Base-by-base conservation (phyloP, 306 rosid genomes). In the Gastrolobium villosum region DNA sequence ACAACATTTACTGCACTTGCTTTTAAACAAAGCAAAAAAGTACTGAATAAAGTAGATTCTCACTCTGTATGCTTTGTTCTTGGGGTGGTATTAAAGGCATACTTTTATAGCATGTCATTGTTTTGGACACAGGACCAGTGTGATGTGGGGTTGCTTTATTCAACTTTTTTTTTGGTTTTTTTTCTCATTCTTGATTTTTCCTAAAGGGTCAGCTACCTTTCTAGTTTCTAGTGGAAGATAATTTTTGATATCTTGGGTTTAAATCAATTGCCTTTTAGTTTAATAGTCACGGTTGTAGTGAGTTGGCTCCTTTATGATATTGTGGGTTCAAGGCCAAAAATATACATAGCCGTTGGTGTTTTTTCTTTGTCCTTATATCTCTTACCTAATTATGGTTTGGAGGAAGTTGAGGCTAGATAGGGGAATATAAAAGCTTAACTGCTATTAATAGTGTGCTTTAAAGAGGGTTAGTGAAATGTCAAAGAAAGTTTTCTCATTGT, bases 71-170 rank as follows among this genome's bases (percentile, higher is more conserved):
- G 65, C 66, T 75, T 77, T 86, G 74, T 44, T 61, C 53, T 70
- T 72, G 60, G 74, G 83, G 36, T 79, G 70, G 62, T 72, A 76
- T 60, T 83, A 63, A 80, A 83, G 80, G 60, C 76, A 45, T 63
- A 67, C 89, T 83, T 76, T 83, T 49, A 45, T 77, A 53, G 66
- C 82, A 77, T 80, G 85, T 82, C 90, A 77, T 77, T 81, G 74
- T 86, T 80, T 68, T 73, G 57, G 68, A 61, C 83, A 73, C 85
- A 60, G 72, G 76, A 68, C 77, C 76, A 67, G 35, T 72, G 76
- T 80, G 85, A 46, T 76, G 82, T 68, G 85, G 87, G 84, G 76
- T 48, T 60, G 13, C 76, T 69, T 69, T 72, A 26, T 48, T 66
- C 70, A 30, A 31, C 26, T 62, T 31, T 34, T 54, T 45, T n/a